These are phyloP conservation scores for Chimonanthus salicifolius DNA, from an alignment of 164 flowering plant species.

Conservation along the genomic window DNA sequence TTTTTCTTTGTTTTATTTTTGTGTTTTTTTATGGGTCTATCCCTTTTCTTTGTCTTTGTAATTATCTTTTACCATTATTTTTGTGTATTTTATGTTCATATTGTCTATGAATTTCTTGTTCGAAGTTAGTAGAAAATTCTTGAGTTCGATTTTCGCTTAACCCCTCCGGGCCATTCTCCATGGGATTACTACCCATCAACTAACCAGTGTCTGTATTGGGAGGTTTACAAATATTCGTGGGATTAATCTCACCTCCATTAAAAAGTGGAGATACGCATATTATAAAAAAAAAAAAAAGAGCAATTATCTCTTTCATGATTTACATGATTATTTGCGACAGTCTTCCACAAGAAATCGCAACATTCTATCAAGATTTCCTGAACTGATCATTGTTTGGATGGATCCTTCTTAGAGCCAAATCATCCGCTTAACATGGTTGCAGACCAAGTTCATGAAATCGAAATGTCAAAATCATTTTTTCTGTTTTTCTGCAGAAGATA, in stretches of 20 bases:
- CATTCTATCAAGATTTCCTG: not conserved
- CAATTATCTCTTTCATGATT: not conserved
- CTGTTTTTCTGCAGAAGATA: not conserved
- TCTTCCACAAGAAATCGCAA: not conserved
- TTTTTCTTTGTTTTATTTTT: too few relatives aligned
- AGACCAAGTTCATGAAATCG: conserved; percentile 6
- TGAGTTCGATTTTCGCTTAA: not conserved
- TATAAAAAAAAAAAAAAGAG: not conserved
- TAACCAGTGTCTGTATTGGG: too few relatives aligned
- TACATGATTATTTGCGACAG: not conserved
- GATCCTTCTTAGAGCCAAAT: not conserved
- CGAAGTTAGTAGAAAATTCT: conserved; percentile 7
- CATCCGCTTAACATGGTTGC: not conserved
- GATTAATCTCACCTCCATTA: too few relatives aligned
- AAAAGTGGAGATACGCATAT: too few relatives aligned
- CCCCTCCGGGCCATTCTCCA: too few relatives aligned
- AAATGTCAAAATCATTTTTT: not conserved
- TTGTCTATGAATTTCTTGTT: not conserved
- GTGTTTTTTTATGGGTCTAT: too few relatives aligned
- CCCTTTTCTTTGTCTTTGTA: too few relatives aligned
- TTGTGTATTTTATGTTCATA: too few relatives aligned
- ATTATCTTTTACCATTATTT: too few relatives aligned
- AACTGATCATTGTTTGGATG: not conserved
- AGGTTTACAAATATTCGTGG: too few relatives aligned
- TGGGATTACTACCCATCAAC: too few relatives aligned